Conservation (phyloP, 1,139 yeast species). For the Debaryomyces sp. region DNA sequence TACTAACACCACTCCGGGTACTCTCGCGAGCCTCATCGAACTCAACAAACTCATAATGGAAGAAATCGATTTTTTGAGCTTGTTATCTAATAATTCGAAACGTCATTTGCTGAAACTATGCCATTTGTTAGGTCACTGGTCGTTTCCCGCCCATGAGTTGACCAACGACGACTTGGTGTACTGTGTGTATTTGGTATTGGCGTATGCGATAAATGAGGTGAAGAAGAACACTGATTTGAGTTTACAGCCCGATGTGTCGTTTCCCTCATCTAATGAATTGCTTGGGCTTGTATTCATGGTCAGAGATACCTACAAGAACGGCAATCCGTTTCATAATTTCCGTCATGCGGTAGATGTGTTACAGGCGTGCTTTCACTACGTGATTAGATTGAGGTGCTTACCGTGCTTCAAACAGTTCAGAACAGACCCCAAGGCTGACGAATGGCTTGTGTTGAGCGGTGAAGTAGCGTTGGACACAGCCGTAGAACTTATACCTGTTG, state of each 20-base stretch:
- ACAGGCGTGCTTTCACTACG: slow-evolving; percentile 80
- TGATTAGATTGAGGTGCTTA: slow-evolving; percentile 51
- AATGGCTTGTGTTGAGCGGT: slow-evolving; percentile 14
- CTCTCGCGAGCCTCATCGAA: slow-evolving; percentile 25
- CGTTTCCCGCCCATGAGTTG: slow-evolving; percentile 70
- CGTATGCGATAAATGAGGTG: slow-evolving; percentile 45
- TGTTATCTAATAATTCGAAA: slow-evolving; percentile 29
- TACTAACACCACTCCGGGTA: slow-evolving; percentile 25
- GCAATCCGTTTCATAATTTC: slow-evolving; percentile 92
- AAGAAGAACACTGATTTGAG: slow-evolving; percentile 17
- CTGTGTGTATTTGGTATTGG: slow-evolving; percentile 60
- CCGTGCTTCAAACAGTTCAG: slow-evolving; percentile 44
- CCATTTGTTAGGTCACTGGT: slow-evolving; percentile 50
- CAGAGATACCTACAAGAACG: slow-evolving; percentile 77
- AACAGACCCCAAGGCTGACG: slow-evolving; percentile 31
- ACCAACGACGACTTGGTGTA: slow-evolving; percentile 68
- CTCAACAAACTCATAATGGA: slow-evolving; percentile 32
- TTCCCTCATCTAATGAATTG: slow-evolving; percentile 46
- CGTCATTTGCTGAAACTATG: slow-evolving; percentile 34
- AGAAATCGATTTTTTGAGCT: slow-evolving; percentile 42
- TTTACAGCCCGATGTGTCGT: slow-evolving; percentile 16
- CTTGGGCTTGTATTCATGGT: slow-evolving; percentile 62
- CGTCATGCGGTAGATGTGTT: slow-evolving; percentile 96
- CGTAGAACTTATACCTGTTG: slow-evolving; percentile 5
- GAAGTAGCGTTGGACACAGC: background rate